Conservation (phyloP, 1,284 basidiomycete genomes). For the Marasmius tenuissimus region DNA sequence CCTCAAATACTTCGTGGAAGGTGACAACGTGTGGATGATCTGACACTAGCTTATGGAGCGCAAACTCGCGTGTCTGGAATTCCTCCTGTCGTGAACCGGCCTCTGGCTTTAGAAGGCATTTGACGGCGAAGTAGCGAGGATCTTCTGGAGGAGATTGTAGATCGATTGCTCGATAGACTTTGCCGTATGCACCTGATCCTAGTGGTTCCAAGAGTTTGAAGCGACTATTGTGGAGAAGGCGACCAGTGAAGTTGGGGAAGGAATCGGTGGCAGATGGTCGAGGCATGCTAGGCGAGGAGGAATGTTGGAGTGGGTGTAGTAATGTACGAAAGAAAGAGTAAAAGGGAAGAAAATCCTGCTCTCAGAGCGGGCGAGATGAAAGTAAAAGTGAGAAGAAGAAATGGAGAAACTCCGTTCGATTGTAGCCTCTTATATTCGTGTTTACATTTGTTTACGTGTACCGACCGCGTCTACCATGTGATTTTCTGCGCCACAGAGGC, state of each 20-base stretch:
- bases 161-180: slow-evolving; percentile 76
- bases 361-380: slow-evolving; percentile 1
- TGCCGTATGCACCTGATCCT: slow-evolving; percentile 79
- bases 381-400: background rate
- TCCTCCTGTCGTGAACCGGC: slow-evolving; percentile 12
- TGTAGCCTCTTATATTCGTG: background rate
- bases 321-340: slow-evolving; percentile 12
- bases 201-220: slow-evolving; percentile 66
- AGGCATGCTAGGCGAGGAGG: slow-evolving; percentile 30
- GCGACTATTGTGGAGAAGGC: slow-evolving; percentile 50
- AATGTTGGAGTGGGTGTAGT: slow-evolving; percentile 14
- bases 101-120: slow-evolving; percentile 31
- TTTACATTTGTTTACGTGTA: background rate
- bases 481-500: background rate
- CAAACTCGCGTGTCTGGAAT: slow-evolving; percentile 28
- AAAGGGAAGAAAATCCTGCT: slow-evolving; percentile 15
- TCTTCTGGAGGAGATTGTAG: slow-evolving; percentile 32
- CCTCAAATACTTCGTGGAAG: slow-evolving; percentile 63
- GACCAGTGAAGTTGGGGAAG: slow-evolving; percentile 51
- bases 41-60: slow-evolving; percentile 64
- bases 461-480: background rate
- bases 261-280: slow-evolving; percentile 31
- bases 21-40: slow-evolving; percentile 63
- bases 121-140: slow-evolving; percentile 65
- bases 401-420: background rate